phyloP scores from a whole-genome alignment of 2,329 filamentous ascomycete species.

The Penicillium sp. region DNA sequence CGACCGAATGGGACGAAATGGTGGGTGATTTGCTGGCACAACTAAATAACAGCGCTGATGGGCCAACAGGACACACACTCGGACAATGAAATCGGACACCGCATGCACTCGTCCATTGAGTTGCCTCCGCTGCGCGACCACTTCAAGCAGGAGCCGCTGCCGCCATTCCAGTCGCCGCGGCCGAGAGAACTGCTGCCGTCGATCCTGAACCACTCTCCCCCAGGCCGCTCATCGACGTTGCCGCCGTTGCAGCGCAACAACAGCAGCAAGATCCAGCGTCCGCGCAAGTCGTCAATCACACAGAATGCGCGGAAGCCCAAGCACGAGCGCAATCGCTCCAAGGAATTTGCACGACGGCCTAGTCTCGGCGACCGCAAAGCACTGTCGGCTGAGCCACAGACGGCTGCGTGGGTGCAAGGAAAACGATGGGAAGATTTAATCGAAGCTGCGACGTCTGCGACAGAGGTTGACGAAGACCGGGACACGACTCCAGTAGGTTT shows the following conservation, averaged over 20 bases:
- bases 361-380: slow-evolving; percentile 76
- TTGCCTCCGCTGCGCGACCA: slow-evolving; percentile 66
- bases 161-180: slow-evolving; percentile 57
- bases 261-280: slow-evolving; percentile 64
- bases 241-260: slow-evolving; percentile 68
- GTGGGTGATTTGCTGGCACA: slow-evolving; percentile 46
- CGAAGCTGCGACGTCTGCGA: slow-evolving; percentile 87
- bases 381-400: slow-evolving; percentile 77
- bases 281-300: slow-evolving; percentile 80
- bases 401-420: slow-evolving; percentile 66
- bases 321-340: slow-evolving; percentile 77
- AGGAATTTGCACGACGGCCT: slow-evolving; percentile 67
- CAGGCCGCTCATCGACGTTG: slow-evolving; percentile 80
- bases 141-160: slow-evolving; percentile 70
- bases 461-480: slow-evolving; percentile 79
- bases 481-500: slow-evolving; percentile 79
- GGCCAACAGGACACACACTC: slow-evolving; percentile 64
- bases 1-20: slow-evolving; percentile 73
- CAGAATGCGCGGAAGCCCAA: slow-evolving; percentile 71
- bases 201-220: slow-evolving; percentile 72
- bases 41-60: slow-evolving; percentile 13
- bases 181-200: slow-evolving; percentile 77
- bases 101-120: slow-evolving; percentile 64
- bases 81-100: slow-evolving; percentile 63
- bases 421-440: slow-evolving; percentile 97